These are phyloP conservation scores for Hypoxylon sp. DNA, from an alignment of 2,329 filamentous ascomycete genomes.

Conservation along the genomic window DNA sequence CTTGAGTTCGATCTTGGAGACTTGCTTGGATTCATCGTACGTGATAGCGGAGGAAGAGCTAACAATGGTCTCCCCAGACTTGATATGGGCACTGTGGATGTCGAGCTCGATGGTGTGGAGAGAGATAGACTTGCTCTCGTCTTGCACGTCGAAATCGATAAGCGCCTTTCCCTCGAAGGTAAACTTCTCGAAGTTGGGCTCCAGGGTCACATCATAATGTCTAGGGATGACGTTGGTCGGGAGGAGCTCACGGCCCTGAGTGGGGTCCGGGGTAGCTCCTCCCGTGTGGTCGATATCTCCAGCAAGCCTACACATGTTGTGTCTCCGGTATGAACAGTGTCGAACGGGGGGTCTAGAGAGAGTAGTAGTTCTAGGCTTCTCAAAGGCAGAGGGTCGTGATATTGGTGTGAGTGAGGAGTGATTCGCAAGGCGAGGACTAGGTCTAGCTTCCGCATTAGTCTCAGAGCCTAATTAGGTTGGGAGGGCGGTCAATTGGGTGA, in stretches of 20 bases:
- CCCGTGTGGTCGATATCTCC: constrained; percentile 69
- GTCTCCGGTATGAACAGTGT: constrained; percentile 81
- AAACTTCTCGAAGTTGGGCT: constrained; percentile 90
- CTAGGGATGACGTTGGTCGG: constrained; percentile 92
- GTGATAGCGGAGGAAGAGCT: constrained; percentile 76
- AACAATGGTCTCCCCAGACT: constrained; percentile 69
- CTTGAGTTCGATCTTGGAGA: constrained; percentile 84
- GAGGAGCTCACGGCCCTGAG: constrained; percentile 79
- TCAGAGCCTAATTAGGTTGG: constrained; percentile 34
- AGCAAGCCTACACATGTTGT: constrained; percentile 78
- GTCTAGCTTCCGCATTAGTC: constrained; percentile 41
- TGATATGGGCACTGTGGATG: constrained; percentile 81
- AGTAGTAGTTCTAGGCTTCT: constrained; percentile 35
- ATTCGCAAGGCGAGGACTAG: constrained; percentile 27
- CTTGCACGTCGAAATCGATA: constrained; percentile 88
- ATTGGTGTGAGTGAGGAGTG: constrained; percentile 42
- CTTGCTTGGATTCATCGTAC: constrained; percentile 85
- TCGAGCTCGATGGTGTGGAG: constrained; percentile 91
- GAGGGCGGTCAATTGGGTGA: constrained; percentile 41
- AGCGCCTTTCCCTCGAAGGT: constrained; percentile 87
- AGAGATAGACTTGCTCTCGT: constrained; percentile 87
- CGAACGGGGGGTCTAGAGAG: constrained; percentile 46
- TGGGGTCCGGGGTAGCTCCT: constrained; percentile 71
- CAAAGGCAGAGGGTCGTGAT: constrained; percentile 40
- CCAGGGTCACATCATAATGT: constrained; percentile 92